A percentile compares a stretch with the other conserved stretches of the same genome.
Evolutionary conservation across 345 rosid genomes (phyloP).

Genomic region (Gossypium anomalum): DNA sequence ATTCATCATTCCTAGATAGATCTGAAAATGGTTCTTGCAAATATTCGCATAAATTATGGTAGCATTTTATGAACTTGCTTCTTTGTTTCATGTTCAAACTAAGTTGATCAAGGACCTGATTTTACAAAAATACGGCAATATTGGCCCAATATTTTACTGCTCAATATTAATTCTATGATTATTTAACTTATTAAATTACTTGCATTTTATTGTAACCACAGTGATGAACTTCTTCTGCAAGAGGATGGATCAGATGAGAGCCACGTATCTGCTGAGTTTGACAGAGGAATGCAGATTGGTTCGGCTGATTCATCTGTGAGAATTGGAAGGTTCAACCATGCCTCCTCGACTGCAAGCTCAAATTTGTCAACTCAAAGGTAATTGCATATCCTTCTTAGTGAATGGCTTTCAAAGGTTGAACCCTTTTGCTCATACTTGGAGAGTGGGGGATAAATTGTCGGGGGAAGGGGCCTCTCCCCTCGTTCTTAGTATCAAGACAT

Average conservation of each 20-base stretch:
- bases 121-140: not conserved
- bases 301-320: constrained; percentile 46
- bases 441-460: not conserved
- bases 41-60: not conserved
- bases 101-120: not conserved
- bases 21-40: not conserved
- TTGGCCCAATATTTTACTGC: not conserved
- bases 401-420: not conserved
- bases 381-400: not conserved
- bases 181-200: constrained; percentile 1
- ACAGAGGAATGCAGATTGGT: constrained; percentile 65
- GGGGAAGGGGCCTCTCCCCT: not conserved
- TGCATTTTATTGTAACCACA: constrained; percentile 32
- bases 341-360: constrained; percentile 37
- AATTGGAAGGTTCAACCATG: constrained; percentile 43
- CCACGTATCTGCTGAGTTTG: constrained; percentile 52
- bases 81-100: not conserved
- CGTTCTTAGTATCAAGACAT: not conserved
- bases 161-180: not conserved
- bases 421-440: not conserved
- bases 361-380: constrained; percentile 60
- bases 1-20: not conserved
- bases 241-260: constrained; percentile 66
- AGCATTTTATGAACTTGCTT: not conserved
- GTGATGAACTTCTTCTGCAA: constrained; percentile 84